A percentile compares a stretch with the other conserved stretches of the same genome.
Conservation (phyloP, 2,329 filamentous ascomycete species). For the Camillea tinctor region DNA sequence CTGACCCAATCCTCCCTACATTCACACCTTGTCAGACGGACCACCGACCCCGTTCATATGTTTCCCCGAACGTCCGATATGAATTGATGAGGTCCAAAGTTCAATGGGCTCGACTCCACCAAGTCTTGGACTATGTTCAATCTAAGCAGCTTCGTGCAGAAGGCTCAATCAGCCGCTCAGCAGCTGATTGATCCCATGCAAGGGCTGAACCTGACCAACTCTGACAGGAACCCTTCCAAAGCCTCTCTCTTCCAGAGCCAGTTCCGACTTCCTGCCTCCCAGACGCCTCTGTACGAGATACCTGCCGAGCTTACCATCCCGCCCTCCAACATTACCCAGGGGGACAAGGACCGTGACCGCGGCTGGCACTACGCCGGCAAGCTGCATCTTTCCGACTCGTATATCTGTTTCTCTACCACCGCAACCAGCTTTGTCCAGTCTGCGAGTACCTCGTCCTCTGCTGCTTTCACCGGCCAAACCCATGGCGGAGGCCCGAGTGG, state of each 20-base stretch:
- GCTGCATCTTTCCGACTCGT: conserved; percentile 90
- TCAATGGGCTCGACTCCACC: conserved; percentile 28
- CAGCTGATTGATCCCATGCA: conserved; percentile 89
- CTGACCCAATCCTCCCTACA: background rate
- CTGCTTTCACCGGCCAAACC: conserved; percentile 86
- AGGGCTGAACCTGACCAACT: conserved; percentile 68
- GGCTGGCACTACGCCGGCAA: conserved; percentile 91
- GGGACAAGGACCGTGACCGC: conserved; percentile 68
- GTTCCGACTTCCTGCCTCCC: conserved; percentile 89
- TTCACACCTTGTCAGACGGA: background rate
- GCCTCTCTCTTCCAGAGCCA: conserved; percentile 91
- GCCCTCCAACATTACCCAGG: conserved; percentile 65
- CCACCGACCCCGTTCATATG: conserved; percentile 9
- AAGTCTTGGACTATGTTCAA: conserved; percentile 53
- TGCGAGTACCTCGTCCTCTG: conserved; percentile 76
- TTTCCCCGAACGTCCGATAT: conserved; percentile 23
- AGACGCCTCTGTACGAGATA: conserved; percentile 94
- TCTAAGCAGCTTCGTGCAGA: conserved; percentile 81
- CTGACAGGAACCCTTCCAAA: conserved; percentile 84
- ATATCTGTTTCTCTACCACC: conserved; percentile 94
- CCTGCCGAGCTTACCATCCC: conserved; percentile 91
- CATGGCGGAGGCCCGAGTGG: conserved; percentile 89
- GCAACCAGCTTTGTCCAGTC: conserved; percentile 81
- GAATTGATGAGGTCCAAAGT: conserved; percentile 29
- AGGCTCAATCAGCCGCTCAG: conserved; percentile 68